Evolutionary conservation across 2,329 filamentous ascomycete species (phyloP).

Genomic region (Lithohypha guttulata): DNA sequence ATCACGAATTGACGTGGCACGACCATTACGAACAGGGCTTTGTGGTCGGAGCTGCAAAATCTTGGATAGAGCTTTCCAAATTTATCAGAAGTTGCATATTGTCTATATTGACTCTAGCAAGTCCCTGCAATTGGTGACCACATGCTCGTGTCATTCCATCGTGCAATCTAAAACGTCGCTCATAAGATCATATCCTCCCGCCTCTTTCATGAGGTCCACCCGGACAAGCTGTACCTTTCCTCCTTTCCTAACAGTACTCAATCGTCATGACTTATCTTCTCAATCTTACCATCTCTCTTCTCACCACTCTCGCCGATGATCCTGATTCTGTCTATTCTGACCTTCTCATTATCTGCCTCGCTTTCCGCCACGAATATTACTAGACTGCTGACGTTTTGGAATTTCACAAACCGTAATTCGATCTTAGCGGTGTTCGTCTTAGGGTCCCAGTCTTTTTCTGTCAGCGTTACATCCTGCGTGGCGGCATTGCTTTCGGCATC

Average conservation of each 20-base stretch:
- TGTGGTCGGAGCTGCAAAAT: too few species aligned
- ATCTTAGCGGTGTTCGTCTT: constrained; percentile 62
- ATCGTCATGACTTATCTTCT: constrained; percentile 75
- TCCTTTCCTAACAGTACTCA: not conserved
- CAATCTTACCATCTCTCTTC: constrained; percentile 84
- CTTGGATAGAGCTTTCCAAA: too few species aligned
- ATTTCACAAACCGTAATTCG: constrained; percentile 82
- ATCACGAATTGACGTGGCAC: too few species aligned
- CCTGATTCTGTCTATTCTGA: constrained; percentile 52
- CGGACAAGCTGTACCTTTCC: too few species aligned
- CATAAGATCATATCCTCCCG: too few species aligned
- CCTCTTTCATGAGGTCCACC: too few species aligned
- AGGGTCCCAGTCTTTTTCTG: constrained; percentile 65
- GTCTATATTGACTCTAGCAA: too few species aligned
- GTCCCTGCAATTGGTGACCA: too few species aligned
- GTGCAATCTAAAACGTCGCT: too few species aligned
- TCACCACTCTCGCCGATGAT: constrained; percentile 83
- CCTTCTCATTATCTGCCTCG: constrained; percentile 71
- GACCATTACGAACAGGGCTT: too few species aligned
- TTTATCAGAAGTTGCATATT: too few species aligned
- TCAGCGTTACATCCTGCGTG: constrained; percentile 68
- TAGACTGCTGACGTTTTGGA: constrained; percentile 82
- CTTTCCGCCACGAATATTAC: constrained; percentile 84
- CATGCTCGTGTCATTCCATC: too few species aligned
- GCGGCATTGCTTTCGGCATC: constrained; percentile 80